Evolutionary conservation across 2,329 filamentous ascomycete species (phyloP).

Genomic region (Ophiostoma pallidulum): DNA sequence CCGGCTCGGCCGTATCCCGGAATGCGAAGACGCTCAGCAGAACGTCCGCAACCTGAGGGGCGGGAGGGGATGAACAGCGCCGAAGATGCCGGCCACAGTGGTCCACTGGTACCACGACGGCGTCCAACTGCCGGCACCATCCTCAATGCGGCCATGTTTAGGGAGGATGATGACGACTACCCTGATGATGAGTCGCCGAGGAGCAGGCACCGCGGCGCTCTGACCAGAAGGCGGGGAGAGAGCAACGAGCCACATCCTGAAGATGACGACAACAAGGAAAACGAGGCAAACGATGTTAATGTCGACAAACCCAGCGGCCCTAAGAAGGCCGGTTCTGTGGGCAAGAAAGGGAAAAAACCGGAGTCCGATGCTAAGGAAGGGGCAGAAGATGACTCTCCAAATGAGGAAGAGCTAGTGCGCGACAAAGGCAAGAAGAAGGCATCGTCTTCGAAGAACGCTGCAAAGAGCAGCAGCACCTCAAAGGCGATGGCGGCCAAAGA

Average conservation of each 20-base stretch:
- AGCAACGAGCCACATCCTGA: neutral
- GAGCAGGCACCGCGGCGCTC: neutral
- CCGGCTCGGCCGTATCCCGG: neutral
- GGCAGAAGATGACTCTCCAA: no score
- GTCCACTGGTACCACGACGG: neutral
- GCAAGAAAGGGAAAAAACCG: neutral
- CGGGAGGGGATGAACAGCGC: neutral
- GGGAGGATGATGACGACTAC: neutral
- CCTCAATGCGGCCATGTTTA: neutral
- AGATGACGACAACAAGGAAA: neutral
- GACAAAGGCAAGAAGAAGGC: neutral
- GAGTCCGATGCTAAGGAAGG: neutral
- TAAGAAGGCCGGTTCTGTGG: no score
- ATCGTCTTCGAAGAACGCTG: neutral
- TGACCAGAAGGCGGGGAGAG: neutral
- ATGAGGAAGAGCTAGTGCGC: neutral
- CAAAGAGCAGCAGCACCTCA: neutral
- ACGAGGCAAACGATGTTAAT: no score
- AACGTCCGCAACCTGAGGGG: neutral
- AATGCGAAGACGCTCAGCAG: neutral
- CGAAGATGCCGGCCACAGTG: neutral
- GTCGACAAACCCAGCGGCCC: no score
- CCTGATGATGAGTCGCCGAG: neutral
- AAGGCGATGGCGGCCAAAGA: neutral
- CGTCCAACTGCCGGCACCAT: neutral